These are phyloP conservation scores for Ilyonectria robusta DNA, from an alignment of 2,329 filamentous ascomycete species.

Conservation along the genomic window DNA sequence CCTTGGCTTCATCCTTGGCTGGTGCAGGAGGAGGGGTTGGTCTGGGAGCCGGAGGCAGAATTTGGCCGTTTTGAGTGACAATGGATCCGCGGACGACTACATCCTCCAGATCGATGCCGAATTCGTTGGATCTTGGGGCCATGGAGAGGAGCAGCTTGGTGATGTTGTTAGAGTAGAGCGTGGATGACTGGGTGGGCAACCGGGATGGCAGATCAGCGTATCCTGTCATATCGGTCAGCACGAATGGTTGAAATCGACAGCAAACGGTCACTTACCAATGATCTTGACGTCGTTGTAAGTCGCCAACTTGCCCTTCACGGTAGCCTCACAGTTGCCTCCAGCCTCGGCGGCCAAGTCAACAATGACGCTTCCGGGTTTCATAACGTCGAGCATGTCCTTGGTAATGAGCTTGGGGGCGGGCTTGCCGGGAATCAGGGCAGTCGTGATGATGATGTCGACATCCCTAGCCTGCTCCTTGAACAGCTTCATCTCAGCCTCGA, in stretches of 20 bases:
- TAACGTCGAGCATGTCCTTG: slow-evolving; percentile 82
- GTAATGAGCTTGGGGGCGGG: slow-evolving; percentile 89
- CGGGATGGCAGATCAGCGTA: slow-evolving; percentile 92
- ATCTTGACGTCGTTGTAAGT: slow-evolving; percentile 85
- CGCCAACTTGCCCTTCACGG: slow-evolving; percentile 78
- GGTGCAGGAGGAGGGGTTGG: slow-evolving; percentile 71
- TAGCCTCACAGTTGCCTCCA: slow-evolving; percentile 90
- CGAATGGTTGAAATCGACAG: neutral
- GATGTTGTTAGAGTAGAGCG: slow-evolving; percentile 94
- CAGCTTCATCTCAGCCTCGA: slow-evolving; percentile 92
- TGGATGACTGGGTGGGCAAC: slow-evolving; percentile 89
- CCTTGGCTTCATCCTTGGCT: slow-evolving; percentile 58
- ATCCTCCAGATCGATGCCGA: slow-evolving; percentile 84
- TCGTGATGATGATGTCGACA: slow-evolving; percentile 93
- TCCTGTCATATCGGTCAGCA: slow-evolving; percentile 59
- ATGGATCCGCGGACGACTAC: slow-evolving; percentile 90
- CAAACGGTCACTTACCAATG: slow-evolving; percentile 71
- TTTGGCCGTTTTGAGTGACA: slow-evolving; percentile 82
- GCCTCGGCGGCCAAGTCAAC: slow-evolving; percentile 91
- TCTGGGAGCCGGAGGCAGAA: slow-evolving; percentile 82
- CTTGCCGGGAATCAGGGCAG: slow-evolving; percentile 88
- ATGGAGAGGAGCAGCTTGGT: slow-evolving; percentile 90
- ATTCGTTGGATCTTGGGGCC: slow-evolving; percentile 81
- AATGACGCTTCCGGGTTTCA: slow-evolving; percentile 91
- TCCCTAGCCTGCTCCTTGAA: slow-evolving; percentile 90